Evolutionary conservation across 1,284 basidiomycete species (phyloP).

Genomic region (Sporisorium exsertum): DNA sequence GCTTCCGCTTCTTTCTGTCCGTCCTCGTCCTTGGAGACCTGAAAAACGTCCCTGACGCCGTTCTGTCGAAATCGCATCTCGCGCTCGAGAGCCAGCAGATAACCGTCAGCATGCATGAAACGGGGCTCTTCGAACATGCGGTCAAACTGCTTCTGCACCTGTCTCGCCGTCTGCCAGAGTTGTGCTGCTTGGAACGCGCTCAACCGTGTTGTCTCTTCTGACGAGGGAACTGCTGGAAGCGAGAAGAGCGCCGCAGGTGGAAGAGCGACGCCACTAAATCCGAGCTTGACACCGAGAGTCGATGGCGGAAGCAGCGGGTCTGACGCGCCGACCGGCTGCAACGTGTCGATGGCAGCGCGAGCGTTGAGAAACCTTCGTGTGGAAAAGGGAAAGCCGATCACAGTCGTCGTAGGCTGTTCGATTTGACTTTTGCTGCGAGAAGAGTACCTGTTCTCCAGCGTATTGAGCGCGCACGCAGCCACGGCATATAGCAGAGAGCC

Average conservation of each 20-base stretch:
- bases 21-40: conserved; percentile 32
- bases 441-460: conserved; percentile 20
- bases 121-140: conserved; percentile 36
- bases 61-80: conserved; percentile 41
- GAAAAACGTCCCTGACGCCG: conserved; percentile 47
- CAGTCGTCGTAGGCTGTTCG: conserved; percentile 22
- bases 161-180: conserved; percentile 42
- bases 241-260: conserved; percentile 44
- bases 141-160: conserved; percentile 46
- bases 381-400: conserved; percentile 50
- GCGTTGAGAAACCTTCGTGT: conserved; percentile 29
- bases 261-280: conserved; percentile 36
- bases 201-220: not conserved
- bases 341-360: conserved; percentile 14
- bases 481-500: conserved; percentile 44
- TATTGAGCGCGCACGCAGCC: conserved; percentile 44
- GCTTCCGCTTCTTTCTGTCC: conserved; percentile 1
- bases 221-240: conserved; percentile 11
- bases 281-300: conserved; percentile 33
- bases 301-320: conserved; percentile 28
- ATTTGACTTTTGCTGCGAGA: not conserved
- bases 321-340: conserved; percentile 10
- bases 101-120: conserved; percentile 46
- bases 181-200: conserved; percentile 22
- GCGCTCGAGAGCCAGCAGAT: conserved; percentile 36